Conservation (phyloP, 208 protist genomes). For the Trypanosomatidae sp. region DNA sequence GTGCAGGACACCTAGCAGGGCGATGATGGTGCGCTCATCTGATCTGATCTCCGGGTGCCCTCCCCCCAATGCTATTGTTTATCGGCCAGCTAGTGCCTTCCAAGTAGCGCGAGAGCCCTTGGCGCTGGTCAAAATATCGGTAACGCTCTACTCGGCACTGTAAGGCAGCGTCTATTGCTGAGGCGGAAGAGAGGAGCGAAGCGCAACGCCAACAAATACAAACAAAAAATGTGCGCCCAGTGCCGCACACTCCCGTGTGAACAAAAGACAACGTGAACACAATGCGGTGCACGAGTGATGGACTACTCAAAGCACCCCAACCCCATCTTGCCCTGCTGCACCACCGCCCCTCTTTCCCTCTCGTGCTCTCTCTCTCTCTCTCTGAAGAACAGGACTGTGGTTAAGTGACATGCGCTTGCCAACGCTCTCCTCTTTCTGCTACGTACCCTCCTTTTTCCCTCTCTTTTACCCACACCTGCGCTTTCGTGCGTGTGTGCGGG, state of each 20-base stretch:
- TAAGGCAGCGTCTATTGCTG: background rate
- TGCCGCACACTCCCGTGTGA: background rate
- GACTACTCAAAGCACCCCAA: background rate
- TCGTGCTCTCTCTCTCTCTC: background rate
- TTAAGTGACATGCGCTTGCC: background rate
- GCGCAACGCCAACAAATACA: background rate
- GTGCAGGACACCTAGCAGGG: slow-evolving; percentile 10
- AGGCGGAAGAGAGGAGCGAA: background rate
- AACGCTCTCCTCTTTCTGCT: background rate
- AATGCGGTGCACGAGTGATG: background rate
- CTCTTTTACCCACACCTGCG: background rate
- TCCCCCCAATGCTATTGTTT: background rate
- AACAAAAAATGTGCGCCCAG: background rate
- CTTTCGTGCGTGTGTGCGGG: background rate
- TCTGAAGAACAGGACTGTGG: background rate
- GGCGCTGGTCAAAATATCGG: background rate
- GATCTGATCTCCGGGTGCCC: background rate
- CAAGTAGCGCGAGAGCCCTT: background rate
- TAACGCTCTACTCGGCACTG: background rate
- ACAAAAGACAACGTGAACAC: background rate
- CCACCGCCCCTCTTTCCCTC: background rate
- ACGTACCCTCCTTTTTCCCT: background rate
- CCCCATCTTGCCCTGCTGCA: background rate
- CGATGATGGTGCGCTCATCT: background rate
- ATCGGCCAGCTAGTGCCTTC: background rate